Evolutionary conservation across 202 grass and related monocot genomes (phyloP).

Genomic region (Zizania palustris): DNA sequence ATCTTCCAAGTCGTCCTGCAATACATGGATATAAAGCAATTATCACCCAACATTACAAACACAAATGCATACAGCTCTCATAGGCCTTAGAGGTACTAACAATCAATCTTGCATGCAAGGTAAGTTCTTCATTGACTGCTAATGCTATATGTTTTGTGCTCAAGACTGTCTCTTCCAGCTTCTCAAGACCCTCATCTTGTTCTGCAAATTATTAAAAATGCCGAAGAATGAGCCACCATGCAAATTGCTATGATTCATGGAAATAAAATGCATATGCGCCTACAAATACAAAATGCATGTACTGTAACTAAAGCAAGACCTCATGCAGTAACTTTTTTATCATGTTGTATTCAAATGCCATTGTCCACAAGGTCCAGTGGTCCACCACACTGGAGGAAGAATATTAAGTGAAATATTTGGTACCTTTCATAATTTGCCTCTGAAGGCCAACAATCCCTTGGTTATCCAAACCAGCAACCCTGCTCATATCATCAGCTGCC

Average conservation of each 20-base stretch:
- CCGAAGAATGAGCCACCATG: constrained; percentile 2
- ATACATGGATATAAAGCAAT: constrained; percentile 37
- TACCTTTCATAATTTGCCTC: constrained; percentile 88
- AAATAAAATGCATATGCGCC: constrained; percentile 18
- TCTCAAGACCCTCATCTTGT: constrained; percentile 92
- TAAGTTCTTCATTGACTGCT: constrained; percentile 94
- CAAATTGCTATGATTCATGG: neutral
- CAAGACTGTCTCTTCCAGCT: constrained; percentile 82
- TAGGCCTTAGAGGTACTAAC: constrained; percentile 47
- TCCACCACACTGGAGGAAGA: neutral
- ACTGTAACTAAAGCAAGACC: neutral
- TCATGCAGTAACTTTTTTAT: neutral
- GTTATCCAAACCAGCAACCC: constrained; percentile 79
- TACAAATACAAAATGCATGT: constrained; percentile 20
- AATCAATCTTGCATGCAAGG: constrained; percentile 87
- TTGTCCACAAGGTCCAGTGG: neutral
- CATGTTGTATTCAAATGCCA: constrained; percentile 23
- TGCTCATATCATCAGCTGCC: constrained; percentile 64
- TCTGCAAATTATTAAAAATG: constrained; percentile 52
- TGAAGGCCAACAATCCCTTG: constrained; percentile 90
- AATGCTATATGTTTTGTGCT: constrained; percentile 98
- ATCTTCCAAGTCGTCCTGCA: constrained; percentile 81
- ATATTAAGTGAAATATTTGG: neutral
- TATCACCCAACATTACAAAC: neutral
- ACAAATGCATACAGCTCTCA: neutral